Conservation (phyloP, 2,329 filamentous ascomycete species). For the Calonectria montana region DNA sequence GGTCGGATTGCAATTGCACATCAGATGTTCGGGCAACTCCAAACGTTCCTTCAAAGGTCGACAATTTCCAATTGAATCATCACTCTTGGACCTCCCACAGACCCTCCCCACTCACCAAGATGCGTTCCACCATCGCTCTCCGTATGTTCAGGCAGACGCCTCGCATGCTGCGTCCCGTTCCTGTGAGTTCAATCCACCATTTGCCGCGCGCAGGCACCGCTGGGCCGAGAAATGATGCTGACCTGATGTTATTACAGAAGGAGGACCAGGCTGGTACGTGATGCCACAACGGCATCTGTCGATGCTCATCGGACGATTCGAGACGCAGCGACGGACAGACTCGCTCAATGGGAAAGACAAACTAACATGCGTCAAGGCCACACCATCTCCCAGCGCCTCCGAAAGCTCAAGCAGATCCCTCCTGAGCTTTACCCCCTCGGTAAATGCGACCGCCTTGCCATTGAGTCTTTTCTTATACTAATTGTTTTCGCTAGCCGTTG, state of each 20-base stretch:
- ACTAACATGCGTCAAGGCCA: conserved; percentile 73
- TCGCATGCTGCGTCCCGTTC: conserved; percentile 77
- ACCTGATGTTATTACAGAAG: conserved; percentile 58
- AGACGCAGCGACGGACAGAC: conserved; percentile 21
- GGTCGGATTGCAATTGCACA: conserved; percentile 49
- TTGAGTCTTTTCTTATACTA: conserved; percentile 36
- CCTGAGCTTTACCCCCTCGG: conserved; percentile 95
- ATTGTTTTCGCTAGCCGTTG: conserved; percentile 71
- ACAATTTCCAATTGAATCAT: conserved; percentile 48
- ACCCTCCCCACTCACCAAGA: conserved; percentile 56
- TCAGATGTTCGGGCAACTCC: conserved; percentile 49
- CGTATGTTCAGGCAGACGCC: conserved; percentile 75
- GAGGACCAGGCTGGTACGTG: conserved; percentile 76
- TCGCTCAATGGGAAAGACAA: conserved; percentile 28
- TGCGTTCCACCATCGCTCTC: conserved; percentile 75
- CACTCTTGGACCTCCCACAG: conserved; percentile 42
- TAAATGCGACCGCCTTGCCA: conserved; percentile 55
- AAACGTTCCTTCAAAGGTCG: conserved; percentile 43
- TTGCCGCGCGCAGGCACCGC: neutral
- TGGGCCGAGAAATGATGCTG: conserved; percentile 32
- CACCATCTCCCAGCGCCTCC: conserved; percentile 95
- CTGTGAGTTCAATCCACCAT: conserved; percentile 64
- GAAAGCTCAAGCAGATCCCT: conserved; percentile 89
- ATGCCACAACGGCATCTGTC: conserved; percentile 23
- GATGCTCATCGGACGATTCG: conserved; percentile 28